A percentile compares a stretch with the other conserved stretches of the same genome.
phyloP scores from a whole-genome alignment of 257 asterid genomes.

The Ophiorrhiza pumila region DNA sequence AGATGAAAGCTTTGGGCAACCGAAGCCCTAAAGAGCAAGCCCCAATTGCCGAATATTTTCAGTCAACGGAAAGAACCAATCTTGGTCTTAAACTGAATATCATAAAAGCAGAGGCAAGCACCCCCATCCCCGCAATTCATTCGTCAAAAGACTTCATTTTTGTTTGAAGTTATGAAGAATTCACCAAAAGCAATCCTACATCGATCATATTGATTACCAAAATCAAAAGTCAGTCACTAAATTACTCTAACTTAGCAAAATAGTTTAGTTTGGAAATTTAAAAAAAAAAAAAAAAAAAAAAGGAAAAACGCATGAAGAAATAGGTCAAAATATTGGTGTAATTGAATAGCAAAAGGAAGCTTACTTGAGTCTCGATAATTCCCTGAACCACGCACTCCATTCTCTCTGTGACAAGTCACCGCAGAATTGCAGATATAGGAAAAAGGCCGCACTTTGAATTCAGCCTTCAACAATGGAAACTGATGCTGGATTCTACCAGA shows the following conservation, averaged over 20 bases:
- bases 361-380: conserved; percentile 85
- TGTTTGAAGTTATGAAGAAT: neutral
- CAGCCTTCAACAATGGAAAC: neutral
- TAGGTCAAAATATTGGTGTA: neutral
- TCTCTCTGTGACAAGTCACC: neutral
- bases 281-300: neutral
- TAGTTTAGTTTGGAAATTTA: too few relatives aligned
- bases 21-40: neutral
- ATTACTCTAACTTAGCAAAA: neutral
- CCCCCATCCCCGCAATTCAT: too few relatives aligned
- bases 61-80: too few relatives aligned
- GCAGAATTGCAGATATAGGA: neutral
- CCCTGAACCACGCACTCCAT: conserved; percentile 99
- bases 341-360: neutral
- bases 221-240: neutral
- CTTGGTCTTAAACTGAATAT: too few relatives aligned
- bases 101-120: neutral
- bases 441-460: conserved; percentile 5
- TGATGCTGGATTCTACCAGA: neutral
- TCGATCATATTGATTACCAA: neutral
- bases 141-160: neutral
- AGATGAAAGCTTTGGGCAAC: neutral
- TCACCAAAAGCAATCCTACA: neutral
- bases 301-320: neutral
- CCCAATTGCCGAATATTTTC: too few relatives aligned